Conservation (phyloP, 257 asterid genomes). For the Solanum dulcamara region DNA sequence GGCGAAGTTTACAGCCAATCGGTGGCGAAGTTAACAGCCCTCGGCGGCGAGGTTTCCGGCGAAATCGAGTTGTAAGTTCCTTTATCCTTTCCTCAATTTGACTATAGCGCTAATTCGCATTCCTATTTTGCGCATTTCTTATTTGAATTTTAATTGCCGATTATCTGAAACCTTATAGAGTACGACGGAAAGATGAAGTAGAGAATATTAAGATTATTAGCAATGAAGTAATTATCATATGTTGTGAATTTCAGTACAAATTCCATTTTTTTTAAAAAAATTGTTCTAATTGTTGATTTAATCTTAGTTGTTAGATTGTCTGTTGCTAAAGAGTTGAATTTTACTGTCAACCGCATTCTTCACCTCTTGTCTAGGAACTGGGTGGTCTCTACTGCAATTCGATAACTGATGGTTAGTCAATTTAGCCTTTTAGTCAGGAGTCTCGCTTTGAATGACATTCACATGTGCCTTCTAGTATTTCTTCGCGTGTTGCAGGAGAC, state of each 20-base stretch:
- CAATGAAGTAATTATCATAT: not conserved
- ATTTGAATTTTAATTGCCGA: not conserved
- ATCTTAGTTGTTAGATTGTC: not conserved
- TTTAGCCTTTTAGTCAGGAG: not conserved
- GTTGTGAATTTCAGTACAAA: not conserved
- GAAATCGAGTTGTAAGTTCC: not conserved
- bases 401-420: not conserved
- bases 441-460: not conserved
- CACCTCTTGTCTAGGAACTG: not conserved
- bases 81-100: not conserved
- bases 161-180: not conserved
- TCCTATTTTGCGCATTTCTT: not conserved
- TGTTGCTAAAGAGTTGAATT: not conserved
- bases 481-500: not conserved
- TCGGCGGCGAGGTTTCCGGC: not conserved
- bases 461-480: not conserved
- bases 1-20: not conserved
- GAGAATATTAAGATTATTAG: not conserved
- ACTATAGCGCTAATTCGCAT: not conserved
- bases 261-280: not conserved
- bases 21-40: not conserved
- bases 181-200: not conserved
- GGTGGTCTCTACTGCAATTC: not conserved
- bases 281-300: not conserved
- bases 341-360: not conserved